Percentiles rank a stretch among this genome's conserved stretches.
Conservation (phyloP, 2,329 filamentous ascomycete genomes). For the Talaromyces funiculosus region DNA sequence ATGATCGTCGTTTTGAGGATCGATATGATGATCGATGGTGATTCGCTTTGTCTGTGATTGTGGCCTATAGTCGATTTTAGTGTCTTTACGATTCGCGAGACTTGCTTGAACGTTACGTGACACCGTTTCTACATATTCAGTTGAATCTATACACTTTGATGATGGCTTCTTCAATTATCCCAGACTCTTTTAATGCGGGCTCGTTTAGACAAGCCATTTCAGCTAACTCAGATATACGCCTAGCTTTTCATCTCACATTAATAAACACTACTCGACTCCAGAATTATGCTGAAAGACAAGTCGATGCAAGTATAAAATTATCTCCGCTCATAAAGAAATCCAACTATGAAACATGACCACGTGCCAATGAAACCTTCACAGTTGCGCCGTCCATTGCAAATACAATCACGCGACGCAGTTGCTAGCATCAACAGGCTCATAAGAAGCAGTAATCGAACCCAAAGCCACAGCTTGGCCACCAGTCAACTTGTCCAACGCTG, state of each 20-base stretch:
- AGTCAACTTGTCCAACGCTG: constrained; percentile 47
- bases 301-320: neutral
- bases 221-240: too few species aligned
- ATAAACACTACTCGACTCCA: too few species aligned
- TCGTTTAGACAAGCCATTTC: too few species aligned
- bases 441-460: constrained; percentile 37
- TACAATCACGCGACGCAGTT: constrained; percentile 3
- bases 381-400: neutral
- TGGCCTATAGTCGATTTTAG: neutral
- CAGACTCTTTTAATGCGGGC: neutral
- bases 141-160: neutral
- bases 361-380: neutral
- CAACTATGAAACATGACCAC: neutral
- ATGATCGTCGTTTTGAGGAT: neutral
- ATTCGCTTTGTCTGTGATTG: neutral
- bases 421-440: constrained; percentile 18
- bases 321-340: neutral
- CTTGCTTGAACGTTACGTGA: neutral
- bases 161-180: neutral
- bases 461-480: constrained; percentile 39
- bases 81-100: neutral
- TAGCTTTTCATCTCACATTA: too few species aligned
- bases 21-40: constrained; percentile 10
- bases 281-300: too few species aligned
- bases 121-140: neutral